These are phyloP conservation scores for Plasmodium berghei DNA, from an alignment of 169 alveolate genomes.

Conservation along the genomic window DNA sequence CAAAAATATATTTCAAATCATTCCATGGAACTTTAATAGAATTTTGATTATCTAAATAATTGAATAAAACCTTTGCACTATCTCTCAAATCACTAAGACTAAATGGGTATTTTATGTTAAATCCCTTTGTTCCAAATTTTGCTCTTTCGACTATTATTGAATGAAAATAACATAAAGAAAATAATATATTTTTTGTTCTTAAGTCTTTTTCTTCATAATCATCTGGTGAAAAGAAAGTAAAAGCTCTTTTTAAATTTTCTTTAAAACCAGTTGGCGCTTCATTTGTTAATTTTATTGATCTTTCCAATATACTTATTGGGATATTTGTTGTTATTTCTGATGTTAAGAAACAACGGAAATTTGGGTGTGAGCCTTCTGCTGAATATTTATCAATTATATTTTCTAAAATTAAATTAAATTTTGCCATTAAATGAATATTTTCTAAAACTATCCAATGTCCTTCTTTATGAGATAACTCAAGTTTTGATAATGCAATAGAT, in stretches of 20 bases:
- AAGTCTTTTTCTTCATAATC: constrained; percentile 94
- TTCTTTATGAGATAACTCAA: constrained; percentile 94
- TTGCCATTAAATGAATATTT: constrained; percentile 96
- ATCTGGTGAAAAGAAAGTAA: constrained; percentile 94
- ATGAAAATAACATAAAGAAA: constrained; percentile 97
- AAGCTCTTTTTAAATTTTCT: constrained; percentile 96
- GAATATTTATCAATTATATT: constrained; percentile 94
- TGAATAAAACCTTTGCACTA: constrained; percentile 94
- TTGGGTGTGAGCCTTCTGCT: constrained; percentile 95
- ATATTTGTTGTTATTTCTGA: constrained; percentile 94
- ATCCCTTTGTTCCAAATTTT: constrained; percentile 98
- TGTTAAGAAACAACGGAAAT: constrained; percentile 94
- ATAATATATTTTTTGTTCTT: constrained; percentile 94
- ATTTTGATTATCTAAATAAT: constrained; percentile 92
- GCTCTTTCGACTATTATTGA: constrained; percentile 96
- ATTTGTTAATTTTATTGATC: constrained; percentile 96
- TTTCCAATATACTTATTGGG: constrained; percentile 96
- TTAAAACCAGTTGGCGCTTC: constrained; percentile 97
- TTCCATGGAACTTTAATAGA: constrained; percentile 96
- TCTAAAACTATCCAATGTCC: constrained; percentile 98
- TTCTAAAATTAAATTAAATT: constrained; percentile 94
- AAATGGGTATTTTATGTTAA: constrained; percentile 97
- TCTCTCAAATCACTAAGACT: constrained; percentile 96
- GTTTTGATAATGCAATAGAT: constrained; percentile 92
- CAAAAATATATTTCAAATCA: constrained; percentile 96